Evolutionary conservation across 305 asterid genomes (phyloP).

Genomic region (Solanum aculeatissimum): DNA sequence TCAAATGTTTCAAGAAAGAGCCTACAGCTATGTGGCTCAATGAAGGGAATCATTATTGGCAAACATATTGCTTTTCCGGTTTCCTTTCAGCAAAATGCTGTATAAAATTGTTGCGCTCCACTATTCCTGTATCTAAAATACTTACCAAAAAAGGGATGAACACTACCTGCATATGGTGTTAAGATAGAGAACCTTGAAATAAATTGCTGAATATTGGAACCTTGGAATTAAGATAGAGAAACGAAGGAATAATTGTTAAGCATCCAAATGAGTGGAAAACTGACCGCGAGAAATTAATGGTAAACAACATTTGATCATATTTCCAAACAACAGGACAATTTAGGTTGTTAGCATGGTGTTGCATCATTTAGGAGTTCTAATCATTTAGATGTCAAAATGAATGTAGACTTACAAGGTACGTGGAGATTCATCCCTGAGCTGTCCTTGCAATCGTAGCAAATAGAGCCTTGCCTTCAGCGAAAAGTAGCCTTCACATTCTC

Average conservation of each 20-base stretch:
- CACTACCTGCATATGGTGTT: background rate
- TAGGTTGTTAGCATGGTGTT: too few species aligned
- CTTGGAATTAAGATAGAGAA: too few species aligned
- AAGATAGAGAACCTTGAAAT: background rate
- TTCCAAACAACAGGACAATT: background rate
- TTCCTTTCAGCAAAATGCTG: background rate
- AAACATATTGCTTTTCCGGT: background rate
- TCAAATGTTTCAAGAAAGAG: background rate
- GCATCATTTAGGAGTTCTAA: too few species aligned
- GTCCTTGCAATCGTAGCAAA: constrained; percentile 31
- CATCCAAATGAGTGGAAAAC: background rate
- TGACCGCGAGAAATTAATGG: background rate
- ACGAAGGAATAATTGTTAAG: background rate
- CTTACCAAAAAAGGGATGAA: background rate
- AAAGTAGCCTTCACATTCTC: constrained; percentile 41
- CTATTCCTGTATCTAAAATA: background rate
- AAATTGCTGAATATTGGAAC: background rate
- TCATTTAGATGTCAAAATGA: background rate
- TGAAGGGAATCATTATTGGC: background rate
- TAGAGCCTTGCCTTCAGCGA: constrained; percentile 24
- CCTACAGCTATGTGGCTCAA: background rate
- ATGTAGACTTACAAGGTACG: background rate
- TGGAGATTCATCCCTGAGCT: constrained; percentile 9
- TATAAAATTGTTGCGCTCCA: background rate
- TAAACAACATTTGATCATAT: background rate